phyloP scores from a whole-genome alignment of 2,329 filamentous ascomycete genomes.

The Phialophora macrospora region DNA sequence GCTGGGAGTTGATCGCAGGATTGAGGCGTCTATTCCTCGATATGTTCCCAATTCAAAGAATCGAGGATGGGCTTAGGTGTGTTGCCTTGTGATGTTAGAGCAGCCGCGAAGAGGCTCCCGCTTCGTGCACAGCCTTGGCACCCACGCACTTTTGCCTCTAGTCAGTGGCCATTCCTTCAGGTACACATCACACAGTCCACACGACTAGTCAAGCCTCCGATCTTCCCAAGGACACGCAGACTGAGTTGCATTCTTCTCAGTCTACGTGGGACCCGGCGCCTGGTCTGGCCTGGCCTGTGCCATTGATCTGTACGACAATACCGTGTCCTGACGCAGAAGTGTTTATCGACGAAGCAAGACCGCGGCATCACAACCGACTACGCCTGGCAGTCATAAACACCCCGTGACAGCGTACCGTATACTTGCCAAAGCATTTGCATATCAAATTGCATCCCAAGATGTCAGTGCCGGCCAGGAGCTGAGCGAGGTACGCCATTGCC shows the following conservation, averaged over 20 bases:
- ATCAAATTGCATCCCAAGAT: not conserved
- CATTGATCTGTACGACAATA: not conserved
- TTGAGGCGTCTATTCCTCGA: no score
- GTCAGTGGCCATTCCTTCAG: not conserved
- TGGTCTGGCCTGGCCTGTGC: not conserved
- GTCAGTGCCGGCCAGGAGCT: not conserved
- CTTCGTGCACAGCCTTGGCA: not conserved
- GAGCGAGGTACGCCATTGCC: not conserved
- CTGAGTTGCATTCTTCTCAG: no score
- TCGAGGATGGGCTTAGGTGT: not conserved
- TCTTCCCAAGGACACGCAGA: no score
- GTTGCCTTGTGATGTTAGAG: not conserved
- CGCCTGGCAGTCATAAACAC: not conserved
- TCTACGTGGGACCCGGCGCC: no score
- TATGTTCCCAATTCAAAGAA: not conserved
- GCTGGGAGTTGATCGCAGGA: slow-evolving; percentile 40
- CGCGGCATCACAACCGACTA: no score
- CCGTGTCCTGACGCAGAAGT: not conserved
- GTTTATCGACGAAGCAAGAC: not conserved
- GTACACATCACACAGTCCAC: no score
- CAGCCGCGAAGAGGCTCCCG: not conserved
- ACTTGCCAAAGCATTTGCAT: not conserved
- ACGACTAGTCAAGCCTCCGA: not conserved
- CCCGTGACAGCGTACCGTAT: not conserved
- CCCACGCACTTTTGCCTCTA: not conserved